phyloP scores from a whole-genome alignment of 139 green algal genomes.

The Penium margaritaceum region DNA sequence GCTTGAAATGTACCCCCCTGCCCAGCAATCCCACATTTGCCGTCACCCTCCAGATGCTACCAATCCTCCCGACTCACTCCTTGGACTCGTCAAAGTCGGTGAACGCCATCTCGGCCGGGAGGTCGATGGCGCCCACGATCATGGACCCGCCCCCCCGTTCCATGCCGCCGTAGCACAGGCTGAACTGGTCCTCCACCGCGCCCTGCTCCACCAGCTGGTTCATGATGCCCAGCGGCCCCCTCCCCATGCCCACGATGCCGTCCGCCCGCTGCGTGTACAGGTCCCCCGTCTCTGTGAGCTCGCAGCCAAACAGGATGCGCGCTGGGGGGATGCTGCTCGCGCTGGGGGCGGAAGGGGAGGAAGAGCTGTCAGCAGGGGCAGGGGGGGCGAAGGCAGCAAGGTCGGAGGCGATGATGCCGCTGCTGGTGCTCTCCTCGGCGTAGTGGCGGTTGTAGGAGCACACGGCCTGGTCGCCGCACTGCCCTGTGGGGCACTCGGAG shows the following conservation, averaged over 20 bases:
- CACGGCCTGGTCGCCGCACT: slow-evolving; percentile 6
- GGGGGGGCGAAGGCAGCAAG: slow-evolving; percentile 35
- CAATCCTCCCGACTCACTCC: no score
- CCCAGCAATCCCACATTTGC: no score
- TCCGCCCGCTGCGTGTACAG: slow-evolving; percentile 83
- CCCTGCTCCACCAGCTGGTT: slow-evolving; percentile 64
- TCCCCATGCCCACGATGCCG: slow-evolving; percentile 83
- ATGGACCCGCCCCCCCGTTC: slow-evolving; percentile 57
- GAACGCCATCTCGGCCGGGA: slow-evolving; percentile 27
- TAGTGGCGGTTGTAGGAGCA: slow-evolving; percentile 80
- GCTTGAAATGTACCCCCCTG: no score
- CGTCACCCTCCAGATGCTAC: no score
- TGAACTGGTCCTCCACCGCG: slow-evolving; percentile 71
- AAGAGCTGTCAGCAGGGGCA: no score
- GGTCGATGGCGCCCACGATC: slow-evolving; percentile 52
- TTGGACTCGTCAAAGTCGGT: no score
- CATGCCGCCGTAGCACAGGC: slow-evolving; percentile 80
- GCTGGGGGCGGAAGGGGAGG: no score
- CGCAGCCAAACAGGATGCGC: slow-evolving; percentile 69
- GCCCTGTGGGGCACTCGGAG: background rate
- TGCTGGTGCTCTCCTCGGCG: slow-evolving; percentile 51
- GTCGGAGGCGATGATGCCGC: slow-evolving; percentile 42
- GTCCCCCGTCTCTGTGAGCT: slow-evolving; percentile 76
- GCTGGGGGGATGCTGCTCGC: background rate
- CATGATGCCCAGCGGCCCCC: slow-evolving; percentile 17